A percentile compares a stretch with the other conserved stretches of the same genome.
Evolutionary conservation across 306 rosid species (phyloP).

Genomic region (Fragaria vesca): DNA sequence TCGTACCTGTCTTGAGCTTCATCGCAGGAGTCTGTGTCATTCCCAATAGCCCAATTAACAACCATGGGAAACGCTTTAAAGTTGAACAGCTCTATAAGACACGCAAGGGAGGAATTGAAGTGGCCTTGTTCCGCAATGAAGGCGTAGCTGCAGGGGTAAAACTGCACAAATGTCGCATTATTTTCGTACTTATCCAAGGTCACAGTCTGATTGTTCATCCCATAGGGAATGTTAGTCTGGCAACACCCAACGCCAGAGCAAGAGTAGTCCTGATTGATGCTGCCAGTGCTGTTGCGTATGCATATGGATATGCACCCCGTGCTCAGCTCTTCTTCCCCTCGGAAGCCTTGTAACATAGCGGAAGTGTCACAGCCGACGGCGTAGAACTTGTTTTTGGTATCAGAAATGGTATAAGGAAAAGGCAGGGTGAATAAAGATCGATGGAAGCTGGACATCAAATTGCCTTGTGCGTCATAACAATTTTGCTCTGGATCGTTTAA

Average conservation of each 20-base stretch:
- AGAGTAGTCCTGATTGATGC: neutral
- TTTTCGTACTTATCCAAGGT: neutral
- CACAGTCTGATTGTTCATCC: neutral
- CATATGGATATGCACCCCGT: neutral
- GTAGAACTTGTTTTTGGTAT: too few relatives aligned
- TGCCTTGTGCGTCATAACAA: too few relatives aligned
- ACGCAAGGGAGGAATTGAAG: neutral
- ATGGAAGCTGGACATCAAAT: too few relatives aligned
- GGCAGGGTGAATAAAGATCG: too few relatives aligned
- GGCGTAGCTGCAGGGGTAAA: slow-evolving; percentile 20
- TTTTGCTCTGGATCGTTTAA: too few relatives aligned
- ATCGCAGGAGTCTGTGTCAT: neutral
- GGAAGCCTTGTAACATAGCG: too few relatives aligned
- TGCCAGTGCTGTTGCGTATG: neutral
- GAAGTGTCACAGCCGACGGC: too few relatives aligned
- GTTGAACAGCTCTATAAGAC: neutral
- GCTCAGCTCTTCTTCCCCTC: neutral
- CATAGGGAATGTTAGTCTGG: neutral
- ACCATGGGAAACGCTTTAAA: neutral
- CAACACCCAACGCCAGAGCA: slow-evolving; percentile 27
- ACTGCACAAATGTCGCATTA: neutral
- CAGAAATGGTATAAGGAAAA: too few relatives aligned
- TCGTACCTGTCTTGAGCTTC: neutral
- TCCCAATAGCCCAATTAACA: slow-evolving; percentile 9
- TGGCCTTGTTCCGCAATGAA: neutral